Conservation (phyloP, 1,139 yeast species). For the Geotrichum citri-aurantii region DNA sequence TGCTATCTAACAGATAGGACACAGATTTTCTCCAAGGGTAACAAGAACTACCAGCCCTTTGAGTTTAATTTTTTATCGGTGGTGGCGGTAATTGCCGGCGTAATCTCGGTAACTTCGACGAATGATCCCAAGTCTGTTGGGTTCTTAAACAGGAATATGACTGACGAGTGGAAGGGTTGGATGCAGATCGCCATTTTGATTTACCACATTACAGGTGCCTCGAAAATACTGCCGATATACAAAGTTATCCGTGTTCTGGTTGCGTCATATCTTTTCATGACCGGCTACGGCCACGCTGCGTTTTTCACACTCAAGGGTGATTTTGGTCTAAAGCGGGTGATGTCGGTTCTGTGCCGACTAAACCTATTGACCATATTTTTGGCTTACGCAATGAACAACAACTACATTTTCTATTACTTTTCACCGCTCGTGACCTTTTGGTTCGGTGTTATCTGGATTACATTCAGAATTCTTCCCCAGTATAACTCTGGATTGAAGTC, state of each 20-base stretch:
- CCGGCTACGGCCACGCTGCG: slow-evolving; percentile 27
- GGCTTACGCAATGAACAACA: slow-evolving; percentile 27
- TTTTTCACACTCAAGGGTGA: slow-evolving; percentile 25
- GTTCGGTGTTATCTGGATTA: slow-evolving; percentile 25
- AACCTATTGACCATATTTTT: slow-evolving; percentile 24
- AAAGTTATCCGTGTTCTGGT: slow-evolving; percentile 26
- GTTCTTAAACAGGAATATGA: slow-evolving; percentile 26
- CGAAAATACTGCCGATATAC: slow-evolving; percentile 26
- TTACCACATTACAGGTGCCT: slow-evolving; percentile 28
- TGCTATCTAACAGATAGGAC: slow-evolving; percentile 25
- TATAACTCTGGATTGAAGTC: slow-evolving; percentile 20
- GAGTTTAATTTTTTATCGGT: slow-evolving; percentile 21
- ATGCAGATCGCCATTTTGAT: slow-evolving; percentile 27
- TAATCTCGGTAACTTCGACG: slow-evolving; percentile 15
- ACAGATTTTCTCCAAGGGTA: slow-evolving; percentile 22
- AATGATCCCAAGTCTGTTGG: slow-evolving; percentile 21
- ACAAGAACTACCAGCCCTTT: slow-evolving; percentile 21
- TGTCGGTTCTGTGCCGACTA: slow-evolving; percentile 25
- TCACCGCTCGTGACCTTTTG: slow-evolving; percentile 28
- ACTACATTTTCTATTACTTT: slow-evolving; percentile 27
- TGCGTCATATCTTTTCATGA: slow-evolving; percentile 28
- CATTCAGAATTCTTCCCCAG: slow-evolving; percentile 22
- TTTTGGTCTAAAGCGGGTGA: slow-evolving; percentile 25
- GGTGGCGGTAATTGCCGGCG: slow-evolving; percentile 17
- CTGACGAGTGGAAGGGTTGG: slow-evolving; percentile 31